These are phyloP conservation scores for Corymbia calophylla DNA, from an alignment of 441 rosid species.

Conservation along the genomic window DNA sequence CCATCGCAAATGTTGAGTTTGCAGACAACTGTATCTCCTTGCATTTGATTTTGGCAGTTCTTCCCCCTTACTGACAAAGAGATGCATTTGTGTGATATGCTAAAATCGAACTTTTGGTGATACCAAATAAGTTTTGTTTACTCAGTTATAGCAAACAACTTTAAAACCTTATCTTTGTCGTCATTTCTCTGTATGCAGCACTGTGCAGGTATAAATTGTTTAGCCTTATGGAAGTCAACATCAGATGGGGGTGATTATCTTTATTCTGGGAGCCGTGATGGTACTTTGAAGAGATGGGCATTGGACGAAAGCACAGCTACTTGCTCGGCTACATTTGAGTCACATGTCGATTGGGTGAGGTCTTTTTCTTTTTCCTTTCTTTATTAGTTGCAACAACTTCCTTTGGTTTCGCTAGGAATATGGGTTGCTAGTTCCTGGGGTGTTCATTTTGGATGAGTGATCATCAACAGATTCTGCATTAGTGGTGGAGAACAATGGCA, in stretches of 20 bases:
- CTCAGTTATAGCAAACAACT: not conserved
- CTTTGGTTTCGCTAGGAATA: not conserved
- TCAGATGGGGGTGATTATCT: conserved; percentile 51
- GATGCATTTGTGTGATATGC: not conserved
- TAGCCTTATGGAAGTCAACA: conserved; percentile 58
- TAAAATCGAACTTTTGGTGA: not conserved
- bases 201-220: conserved; percentile 92
- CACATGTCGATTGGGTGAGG: conserved; percentile 98
- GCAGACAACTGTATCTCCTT: not conserved
- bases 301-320: conserved; percentile 61
- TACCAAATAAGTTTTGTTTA: not conserved
- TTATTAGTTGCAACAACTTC: not conserved
- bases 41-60: not conserved
- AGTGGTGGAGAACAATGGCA: not conserved
- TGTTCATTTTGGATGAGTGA: not conserved
- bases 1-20: not conserved
- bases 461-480: not conserved
- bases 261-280: conserved; percentile 99
- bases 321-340: conserved; percentile 94
- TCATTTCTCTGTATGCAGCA: conserved; percentile 55
- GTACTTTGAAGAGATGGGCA: conserved; percentile 93
- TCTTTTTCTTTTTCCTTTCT: not conserved
- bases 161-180: not conserved
- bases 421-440: not conserved
- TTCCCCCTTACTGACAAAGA: not conserved